Percentiles rank a stretch among this genome's conserved stretches.
Evolutionary conservation across 1,139 yeast species (phyloP).

Genomic region (Geotrichum restrictum): DNA sequence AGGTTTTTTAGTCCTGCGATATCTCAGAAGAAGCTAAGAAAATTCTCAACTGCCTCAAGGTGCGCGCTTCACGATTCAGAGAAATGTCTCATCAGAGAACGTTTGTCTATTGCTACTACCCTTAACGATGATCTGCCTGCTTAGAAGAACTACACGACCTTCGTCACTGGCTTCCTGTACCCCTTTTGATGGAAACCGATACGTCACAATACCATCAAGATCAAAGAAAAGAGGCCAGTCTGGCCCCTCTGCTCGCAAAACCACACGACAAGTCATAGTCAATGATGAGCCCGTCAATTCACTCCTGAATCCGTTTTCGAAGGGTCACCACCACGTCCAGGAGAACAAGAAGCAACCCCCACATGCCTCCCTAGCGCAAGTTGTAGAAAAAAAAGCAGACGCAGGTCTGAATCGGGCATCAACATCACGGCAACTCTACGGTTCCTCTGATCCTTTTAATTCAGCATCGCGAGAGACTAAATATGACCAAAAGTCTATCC

Average conservation of each 20-base stretch:
- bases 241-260: not conserved
- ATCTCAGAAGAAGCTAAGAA: no score
- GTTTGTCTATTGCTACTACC: no score
- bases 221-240: not conserved
- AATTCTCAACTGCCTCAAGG: no score
- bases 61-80: no score
- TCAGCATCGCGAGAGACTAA: no score
- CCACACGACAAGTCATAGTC: not conserved
- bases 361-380: no score
- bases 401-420: no score
- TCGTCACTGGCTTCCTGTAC: not conserved
- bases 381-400: no score
- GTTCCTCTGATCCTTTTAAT: no score
- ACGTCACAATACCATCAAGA: not conserved
- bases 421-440: no score
- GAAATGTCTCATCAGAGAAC: no score
- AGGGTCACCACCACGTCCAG: not conserved
- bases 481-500: not conserved
- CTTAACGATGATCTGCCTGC: not conserved
- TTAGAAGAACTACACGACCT: not conserved
- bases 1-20: no score
- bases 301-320: slow-evolving; percentile 1
- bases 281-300: slow-evolving; percentile 1
- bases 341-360: not conserved
- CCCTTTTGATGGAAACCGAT: not conserved